These are phyloP conservation scores for Penicillium verrucosum DNA, from an alignment of 2,329 filamentous ascomycete species.

Conservation along the genomic window DNA sequence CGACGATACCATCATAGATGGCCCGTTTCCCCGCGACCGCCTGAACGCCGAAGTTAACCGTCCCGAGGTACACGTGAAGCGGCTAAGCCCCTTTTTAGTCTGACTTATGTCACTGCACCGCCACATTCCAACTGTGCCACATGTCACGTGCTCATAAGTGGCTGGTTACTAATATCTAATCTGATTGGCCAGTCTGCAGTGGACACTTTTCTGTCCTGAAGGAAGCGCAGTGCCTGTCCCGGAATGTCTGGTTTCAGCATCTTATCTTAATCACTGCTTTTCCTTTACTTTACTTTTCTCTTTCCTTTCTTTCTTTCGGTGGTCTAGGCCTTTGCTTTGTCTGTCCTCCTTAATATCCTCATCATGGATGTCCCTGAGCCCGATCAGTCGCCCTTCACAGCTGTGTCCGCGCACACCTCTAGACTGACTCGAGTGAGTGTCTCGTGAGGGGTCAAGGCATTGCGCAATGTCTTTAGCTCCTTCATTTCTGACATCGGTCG, in stretches of 20 bases:
- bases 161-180: constrained; percentile 16
- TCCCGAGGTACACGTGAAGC: constrained; percentile 14
- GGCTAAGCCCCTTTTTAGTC: background rate
- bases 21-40: constrained; percentile 21
- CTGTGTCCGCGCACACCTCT: constrained; percentile 77
- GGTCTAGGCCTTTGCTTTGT: background rate
- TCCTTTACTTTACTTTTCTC: constrained; percentile 8
- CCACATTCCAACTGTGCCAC: background rate
- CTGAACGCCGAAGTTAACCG: constrained; percentile 29
- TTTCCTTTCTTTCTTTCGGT: constrained; percentile 6
- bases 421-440: constrained; percentile 42
- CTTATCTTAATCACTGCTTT: constrained; percentile 8
- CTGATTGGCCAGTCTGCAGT: constrained; percentile 23
- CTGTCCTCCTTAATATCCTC: constrained; percentile 8
- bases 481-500: background rate
- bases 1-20: constrained; percentile 2
- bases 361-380: constrained; percentile 82
- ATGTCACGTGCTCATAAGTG: constrained; percentile 12
- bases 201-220: constrained; percentile 36
- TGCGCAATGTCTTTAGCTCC: constrained; percentile 4
- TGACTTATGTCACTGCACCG: background rate
- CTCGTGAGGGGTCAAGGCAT: constrained; percentile 9
- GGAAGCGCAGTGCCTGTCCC: constrained; percentile 11
- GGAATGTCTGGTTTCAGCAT: constrained; percentile 15
- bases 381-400: constrained; percentile 86